Evolutionary conservation across 768 basidiomycete species (phyloP).

Genomic region (Zangia roseola): DNA sequence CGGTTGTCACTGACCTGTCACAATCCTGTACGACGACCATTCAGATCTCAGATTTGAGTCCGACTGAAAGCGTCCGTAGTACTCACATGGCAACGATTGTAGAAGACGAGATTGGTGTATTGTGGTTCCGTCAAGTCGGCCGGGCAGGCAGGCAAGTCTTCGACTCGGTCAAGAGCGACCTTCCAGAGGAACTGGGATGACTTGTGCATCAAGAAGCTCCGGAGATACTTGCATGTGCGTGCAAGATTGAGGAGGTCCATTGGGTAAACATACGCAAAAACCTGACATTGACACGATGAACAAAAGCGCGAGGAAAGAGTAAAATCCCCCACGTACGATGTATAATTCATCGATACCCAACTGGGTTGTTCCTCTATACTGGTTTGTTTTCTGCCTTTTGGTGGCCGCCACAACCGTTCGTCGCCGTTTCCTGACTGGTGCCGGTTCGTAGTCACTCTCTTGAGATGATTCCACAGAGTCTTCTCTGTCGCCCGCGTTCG

Average conservation of each 20-base stretch:
- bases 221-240: conserved; percentile 37
- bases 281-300: conserved; percentile 25
- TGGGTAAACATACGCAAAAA: conserved; percentile 40
- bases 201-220: conserved; percentile 33
- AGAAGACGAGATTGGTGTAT: conserved; percentile 41
- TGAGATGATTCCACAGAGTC: neutral
- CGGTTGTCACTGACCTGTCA: neutral
- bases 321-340: conserved; percentile 11
- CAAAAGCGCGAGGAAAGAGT: too few relatives aligned
- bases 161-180: conserved; percentile 30
- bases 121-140: conserved; percentile 42
- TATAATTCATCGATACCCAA: too few relatives aligned
- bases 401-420: neutral
- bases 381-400: conserved; percentile 5
- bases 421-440: conserved; percentile 5
- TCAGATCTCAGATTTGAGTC: neutral
- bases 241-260: conserved; percentile 31
- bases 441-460: neutral
- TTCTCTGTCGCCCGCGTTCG: too few relatives aligned
- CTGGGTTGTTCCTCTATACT: conserved; percentile 5
- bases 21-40: conserved; percentile 3
- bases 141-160: conserved; percentile 42
- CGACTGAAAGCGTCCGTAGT: neutral
- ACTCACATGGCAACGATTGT: conserved; percentile 21
- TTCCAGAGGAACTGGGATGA: too few relatives aligned